Evolutionary conservation across 768 basidiomycete genomes (phyloP).

Genomic region (Fistulinella prunicolor): DNA sequence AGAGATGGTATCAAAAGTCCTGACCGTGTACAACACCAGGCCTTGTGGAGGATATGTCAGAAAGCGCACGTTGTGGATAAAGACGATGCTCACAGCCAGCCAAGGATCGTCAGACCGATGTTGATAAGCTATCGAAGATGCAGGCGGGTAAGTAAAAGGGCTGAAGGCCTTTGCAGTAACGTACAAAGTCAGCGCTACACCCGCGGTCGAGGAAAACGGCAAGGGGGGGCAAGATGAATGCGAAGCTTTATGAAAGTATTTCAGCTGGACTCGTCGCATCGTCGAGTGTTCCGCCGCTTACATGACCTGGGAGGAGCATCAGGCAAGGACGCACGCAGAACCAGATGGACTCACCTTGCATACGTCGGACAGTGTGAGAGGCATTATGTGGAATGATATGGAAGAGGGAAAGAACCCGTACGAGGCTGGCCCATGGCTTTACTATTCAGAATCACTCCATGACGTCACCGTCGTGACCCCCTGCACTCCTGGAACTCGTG

Average conservation of each 20-base stretch:
- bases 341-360: conserved; percentile 56
- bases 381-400: conserved; percentile 41
- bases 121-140: conserved; percentile 54
- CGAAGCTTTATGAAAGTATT: conserved; percentile 41
- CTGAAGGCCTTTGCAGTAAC: conserved; percentile 24
- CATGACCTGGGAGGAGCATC: conserved; percentile 40
- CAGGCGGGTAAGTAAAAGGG: not conserved
- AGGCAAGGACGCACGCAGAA: not conserved
- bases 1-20: conserved; percentile 2
- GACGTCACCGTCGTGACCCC: conserved; percentile 34
- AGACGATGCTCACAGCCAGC: conserved; percentile 60
- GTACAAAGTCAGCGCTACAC: conserved; percentile 70
- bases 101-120: conserved; percentile 73
- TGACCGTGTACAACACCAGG: conserved; percentile 75
- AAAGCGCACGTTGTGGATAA: not conserved
- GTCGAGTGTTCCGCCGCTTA: conserved; percentile 18
- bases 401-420: not conserved
- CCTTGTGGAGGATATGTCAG: conserved; percentile 35
- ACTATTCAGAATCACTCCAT: conserved; percentile 9
- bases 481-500: no score
- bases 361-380: conserved; percentile 71
- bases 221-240: conserved; percentile 75
- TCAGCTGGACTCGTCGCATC: conserved; percentile 10
- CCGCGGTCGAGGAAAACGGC: conserved; percentile 90
- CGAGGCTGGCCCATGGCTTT: conserved; percentile 8